Percentiles rank a stretch among this genome's conserved stretches.
Evolutionary conservation across 495 filamentous ascomycete species (phyloP).

Genomic region (Penicillium cataractarum): DNA sequence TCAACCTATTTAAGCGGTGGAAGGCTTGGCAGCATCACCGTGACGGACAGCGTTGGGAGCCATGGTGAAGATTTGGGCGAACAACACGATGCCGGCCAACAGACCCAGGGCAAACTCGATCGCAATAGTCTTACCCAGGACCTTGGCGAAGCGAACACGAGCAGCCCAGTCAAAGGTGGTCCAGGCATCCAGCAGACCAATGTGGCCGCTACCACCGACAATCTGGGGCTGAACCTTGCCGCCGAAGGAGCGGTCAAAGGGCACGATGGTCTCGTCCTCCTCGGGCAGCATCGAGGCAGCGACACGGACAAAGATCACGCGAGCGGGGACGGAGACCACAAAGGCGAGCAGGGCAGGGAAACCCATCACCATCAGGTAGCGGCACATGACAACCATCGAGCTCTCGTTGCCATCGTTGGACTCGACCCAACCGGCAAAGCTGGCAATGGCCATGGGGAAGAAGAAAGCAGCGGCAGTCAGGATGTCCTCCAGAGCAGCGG

Average conservation of each 20-base stretch:
- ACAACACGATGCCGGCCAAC: slow-evolving; percentile 43
- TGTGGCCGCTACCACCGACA: slow-evolving; percentile 68
- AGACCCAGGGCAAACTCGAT: slow-evolving; percentile 51
- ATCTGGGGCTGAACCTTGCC: slow-evolving; percentile 62
- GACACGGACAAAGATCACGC: slow-evolving; percentile 66
- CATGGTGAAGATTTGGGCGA: slow-evolving; percentile 38
- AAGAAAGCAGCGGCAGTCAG: slow-evolving; percentile 41
- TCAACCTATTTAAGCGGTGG: background rate
- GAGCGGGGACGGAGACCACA: slow-evolving; percentile 62
- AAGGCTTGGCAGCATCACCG: background rate
- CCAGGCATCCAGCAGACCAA: slow-evolving; percentile 73
- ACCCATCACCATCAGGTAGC: slow-evolving; percentile 38
- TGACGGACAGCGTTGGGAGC: background rate
- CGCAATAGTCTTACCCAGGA: slow-evolving; percentile 66
- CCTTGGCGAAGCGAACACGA: slow-evolving; percentile 66
- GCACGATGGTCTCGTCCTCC: slow-evolving; percentile 70
- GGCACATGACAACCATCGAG: slow-evolving; percentile 23
- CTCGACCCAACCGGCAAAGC: slow-evolving; percentile 33
- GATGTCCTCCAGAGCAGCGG: slow-evolving; percentile 47
- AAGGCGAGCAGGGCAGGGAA: slow-evolving; percentile 44
- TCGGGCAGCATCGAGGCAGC: slow-evolving; percentile 74
- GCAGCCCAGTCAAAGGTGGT: slow-evolving; percentile 66
- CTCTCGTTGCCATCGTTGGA: slow-evolving; percentile 23
- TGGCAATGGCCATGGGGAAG: slow-evolving; percentile 41
- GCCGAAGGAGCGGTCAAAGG: slow-evolving; percentile 74